Evolutionary conservation across 78 protist species (phyloP), one percentile per base, ranked within the genome.

Genomic region (Dictyostelium capitatum): DNA sequence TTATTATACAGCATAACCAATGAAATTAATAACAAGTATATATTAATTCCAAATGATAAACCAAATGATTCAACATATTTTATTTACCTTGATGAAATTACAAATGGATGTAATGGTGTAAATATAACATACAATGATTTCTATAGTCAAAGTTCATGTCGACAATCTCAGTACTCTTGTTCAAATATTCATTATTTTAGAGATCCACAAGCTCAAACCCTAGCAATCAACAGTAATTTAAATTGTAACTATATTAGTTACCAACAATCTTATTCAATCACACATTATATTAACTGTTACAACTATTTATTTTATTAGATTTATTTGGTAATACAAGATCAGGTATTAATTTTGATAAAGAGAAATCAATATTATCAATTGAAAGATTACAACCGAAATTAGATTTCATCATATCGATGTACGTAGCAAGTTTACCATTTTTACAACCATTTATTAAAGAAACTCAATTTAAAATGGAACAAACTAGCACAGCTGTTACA

Each of bases 121-220:
- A 57, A n/a, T 2, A 57, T 57, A 7, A n/a, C 67, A n/a, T 57
- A 57, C 1, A n/a, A 12, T n/a, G 67, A 57, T 57, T 57, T 57
- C n/a, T n/a, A 7, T 57, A n/a, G 11, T n/a, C 67, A 57, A 57
- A 9, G 28, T 19, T 57, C 67, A 8, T 57, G 67, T n/a, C 67
- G n/a, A 57, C 23, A n/a, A 23, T 10, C 67, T 5, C 67, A 57
- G n/a, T 57, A 57, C 67, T 57, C 67, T 3, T 57, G 67, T n/a
- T 57, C 67, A n/a, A 57, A 57, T 57, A n/a, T 57, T 17, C 67
- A 57, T n/a, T 57, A n/a, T 57, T 57, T 57, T 57, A 57, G 67
- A 57, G 67, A 57, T 0, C 19, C 67, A 2, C 67, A 57, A n/a
- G 67, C 15, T 8, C 37, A 57, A 57, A 57, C 67, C 10, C 23